These are phyloP conservation scores for Suillus discolor DNA, from an alignment of 768 basidiomycete species.

Conservation along the genomic window DNA sequence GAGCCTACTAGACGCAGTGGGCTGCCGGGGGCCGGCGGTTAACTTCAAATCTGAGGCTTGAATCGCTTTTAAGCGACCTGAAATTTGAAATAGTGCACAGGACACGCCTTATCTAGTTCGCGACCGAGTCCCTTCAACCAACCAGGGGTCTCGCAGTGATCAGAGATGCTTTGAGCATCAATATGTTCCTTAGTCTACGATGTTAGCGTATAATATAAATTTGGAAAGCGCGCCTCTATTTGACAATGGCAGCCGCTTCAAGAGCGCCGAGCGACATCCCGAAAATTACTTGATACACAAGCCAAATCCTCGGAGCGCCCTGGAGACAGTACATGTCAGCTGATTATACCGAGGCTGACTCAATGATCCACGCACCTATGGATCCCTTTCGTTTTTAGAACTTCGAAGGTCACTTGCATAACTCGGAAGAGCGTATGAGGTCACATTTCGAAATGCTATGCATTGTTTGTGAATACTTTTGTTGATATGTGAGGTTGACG, in stretches of 20 bases:
- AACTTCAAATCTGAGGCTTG: not conserved
- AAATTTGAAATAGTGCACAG: not conserved
- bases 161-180: not conserved
- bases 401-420: not conserved
- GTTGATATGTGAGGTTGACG: not conserved
- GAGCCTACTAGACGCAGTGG: not conserved
- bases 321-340: not conserved
- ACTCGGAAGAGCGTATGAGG: not conserved
- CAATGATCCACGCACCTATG: not conserved
- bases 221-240: not conserved
- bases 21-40: not conserved
- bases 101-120: not conserved
- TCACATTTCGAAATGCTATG: not conserved
- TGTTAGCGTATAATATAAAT: not conserved
- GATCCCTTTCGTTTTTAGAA: not conserved
- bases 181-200: not conserved
- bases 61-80: not conserved
- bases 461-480: not conserved
- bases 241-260: not conserved
- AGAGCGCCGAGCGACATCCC: not conserved
- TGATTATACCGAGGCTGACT: not conserved
- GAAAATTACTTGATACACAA: not conserved
- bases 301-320: not conserved
- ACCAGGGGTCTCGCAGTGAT: not conserved
- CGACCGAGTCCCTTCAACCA: not conserved